phyloP scores from a whole-genome alignment of 768 basidiomycete genomes.

The Hypholoma fasciculare region DNA sequence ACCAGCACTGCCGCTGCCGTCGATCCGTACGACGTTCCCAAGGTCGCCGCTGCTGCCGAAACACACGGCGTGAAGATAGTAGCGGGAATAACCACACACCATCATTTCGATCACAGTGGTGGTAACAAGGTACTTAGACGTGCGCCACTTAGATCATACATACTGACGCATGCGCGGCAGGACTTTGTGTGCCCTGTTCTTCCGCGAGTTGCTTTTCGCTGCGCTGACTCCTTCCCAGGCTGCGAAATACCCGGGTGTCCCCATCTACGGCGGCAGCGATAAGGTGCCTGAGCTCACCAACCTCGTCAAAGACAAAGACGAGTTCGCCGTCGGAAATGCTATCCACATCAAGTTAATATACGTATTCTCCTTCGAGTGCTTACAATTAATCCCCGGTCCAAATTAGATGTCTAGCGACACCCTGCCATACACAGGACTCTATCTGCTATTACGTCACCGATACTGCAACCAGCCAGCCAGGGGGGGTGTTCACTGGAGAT shows the following conservation, averaged over 20 bases:
- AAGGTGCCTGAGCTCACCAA: conserved; percentile 66
- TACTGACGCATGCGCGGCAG: conserved; percentile 23
- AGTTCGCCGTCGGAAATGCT: conserved; percentile 69
- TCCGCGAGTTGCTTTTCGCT: not conserved
- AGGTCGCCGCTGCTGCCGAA: conserved; percentile 64
- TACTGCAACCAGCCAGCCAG: conserved; percentile 47
- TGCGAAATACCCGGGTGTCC: conserved; percentile 42
- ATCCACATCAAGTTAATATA: conserved; percentile 54
- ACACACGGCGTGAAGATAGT: conserved; percentile 63
- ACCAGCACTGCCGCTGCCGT: conserved; percentile 73
- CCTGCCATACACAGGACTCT: conserved; percentile 96
- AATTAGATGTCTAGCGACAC: conserved; percentile 76
- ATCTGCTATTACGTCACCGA: conserved; percentile 85
- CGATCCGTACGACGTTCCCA: conserved; percentile 77
- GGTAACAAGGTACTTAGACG: conserved; percentile 66
- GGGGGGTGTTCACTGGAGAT: conserved; percentile 92
- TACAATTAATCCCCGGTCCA: conserved; percentile 5
- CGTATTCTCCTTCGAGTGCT: not conserved
- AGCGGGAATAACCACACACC: conserved; percentile 86
- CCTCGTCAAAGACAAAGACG: conserved; percentile 79
- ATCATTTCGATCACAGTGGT: conserved; percentile 87
- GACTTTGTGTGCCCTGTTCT: conserved; percentile 46
- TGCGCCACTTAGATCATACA: not conserved
- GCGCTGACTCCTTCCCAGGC: conserved; percentile 30
- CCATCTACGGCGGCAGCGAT: conserved; percentile 82